Evolutionary conservation across 2,329 filamentous ascomycete genomes (phyloP), one percentile per base, ranked within the genome.

Genomic region (Colletotrichum gigasporum): DNA sequence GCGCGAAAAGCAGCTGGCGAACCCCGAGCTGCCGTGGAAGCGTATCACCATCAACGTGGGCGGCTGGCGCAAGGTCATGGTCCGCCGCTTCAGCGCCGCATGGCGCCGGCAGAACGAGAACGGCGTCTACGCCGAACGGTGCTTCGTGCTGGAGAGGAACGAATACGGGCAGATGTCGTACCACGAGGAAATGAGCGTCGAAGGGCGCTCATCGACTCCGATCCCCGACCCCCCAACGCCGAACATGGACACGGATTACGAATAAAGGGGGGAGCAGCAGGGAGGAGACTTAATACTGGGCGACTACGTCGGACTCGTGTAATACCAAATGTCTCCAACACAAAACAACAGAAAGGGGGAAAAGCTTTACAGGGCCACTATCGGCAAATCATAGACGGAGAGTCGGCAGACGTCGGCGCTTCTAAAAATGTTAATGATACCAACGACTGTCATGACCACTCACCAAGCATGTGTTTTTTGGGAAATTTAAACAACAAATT

Each of bases 61-160:
- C 5, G 82, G 81, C 7, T 84, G 82, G 82, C 76, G 75, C 44
- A 76, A 74, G 10, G 73, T 79, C 41, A 79, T 82, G 79, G 75
- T 82, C 7, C 75, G 82, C 16, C 74, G 82, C 18, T 69, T 82
- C 44, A 73, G 79, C 50, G 71, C 73, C 41, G 72, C 73, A 9
- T 84, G 82, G 82, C 74, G 74, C 63, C 67, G 71, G 42, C 73
- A 73, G 41, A 81, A 83, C 37, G 70, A 73, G 41, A 70, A 73
- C 35, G 82, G 82, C 2, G 70, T 83, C 1, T 83, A 75, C 65
- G 82, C 82, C 0, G 82, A 84, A 71, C 71, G 82, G 34, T 83
- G 81, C 64, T 84, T 84, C 53, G 73, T 82, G 8, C 65, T 82
- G 24, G 75, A 80, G 63, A 69, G 70, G 51, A 53, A 53, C 4